A percentile compares a stretch with the other conserved stretches of the same genome.
phyloP scores from a whole-genome alignment of 202 grass and related monocot species.

The Musa balbisiana region DNA sequence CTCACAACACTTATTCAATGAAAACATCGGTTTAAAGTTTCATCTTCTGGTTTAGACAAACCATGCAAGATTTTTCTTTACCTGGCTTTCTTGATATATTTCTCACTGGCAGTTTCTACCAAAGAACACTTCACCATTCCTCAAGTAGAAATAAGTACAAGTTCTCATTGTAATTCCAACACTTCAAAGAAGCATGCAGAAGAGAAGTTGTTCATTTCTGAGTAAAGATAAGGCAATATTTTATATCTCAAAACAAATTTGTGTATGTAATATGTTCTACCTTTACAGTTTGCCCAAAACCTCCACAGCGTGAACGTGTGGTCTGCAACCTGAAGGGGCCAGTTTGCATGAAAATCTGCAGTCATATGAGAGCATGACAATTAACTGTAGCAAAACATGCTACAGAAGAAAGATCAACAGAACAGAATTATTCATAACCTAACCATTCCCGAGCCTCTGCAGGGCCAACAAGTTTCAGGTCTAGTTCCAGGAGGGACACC shows the following conservation, averaged over 20 bases:
- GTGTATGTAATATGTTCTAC: constrained; percentile 44
- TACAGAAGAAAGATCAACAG: constrained; percentile 5
- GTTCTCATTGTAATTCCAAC: background rate
- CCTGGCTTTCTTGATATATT: no score
- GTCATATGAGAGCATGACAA: constrained; percentile 21
- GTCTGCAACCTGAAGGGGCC: constrained; percentile 60
- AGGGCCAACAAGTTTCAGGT: constrained; percentile 91
- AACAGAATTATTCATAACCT: constrained; percentile 13
- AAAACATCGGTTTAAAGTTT: no score
- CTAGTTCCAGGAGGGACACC: constrained; percentile 86
- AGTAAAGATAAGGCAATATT: background rate
- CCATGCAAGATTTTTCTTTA: no score
- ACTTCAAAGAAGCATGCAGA: background rate
- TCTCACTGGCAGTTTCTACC: no score
- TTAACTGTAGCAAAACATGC: constrained; percentile 15
- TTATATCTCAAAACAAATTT: background rate
- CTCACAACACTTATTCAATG: no score
- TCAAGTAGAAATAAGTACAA: no score
- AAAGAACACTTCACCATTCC: no score
- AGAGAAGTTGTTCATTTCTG: background rate
- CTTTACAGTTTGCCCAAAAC: constrained; percentile 84
- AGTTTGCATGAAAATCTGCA: constrained; percentile 57
- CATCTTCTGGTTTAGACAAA: no score
- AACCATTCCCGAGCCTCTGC: constrained; percentile 81
- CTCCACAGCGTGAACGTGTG: constrained; percentile 59